A percentile compares a stretch with the other conserved stretches of the same genome.
Evolutionary conservation across 2,329 filamentous ascomycete species (phyloP).

Genomic region (Penicillium sp.): DNA sequence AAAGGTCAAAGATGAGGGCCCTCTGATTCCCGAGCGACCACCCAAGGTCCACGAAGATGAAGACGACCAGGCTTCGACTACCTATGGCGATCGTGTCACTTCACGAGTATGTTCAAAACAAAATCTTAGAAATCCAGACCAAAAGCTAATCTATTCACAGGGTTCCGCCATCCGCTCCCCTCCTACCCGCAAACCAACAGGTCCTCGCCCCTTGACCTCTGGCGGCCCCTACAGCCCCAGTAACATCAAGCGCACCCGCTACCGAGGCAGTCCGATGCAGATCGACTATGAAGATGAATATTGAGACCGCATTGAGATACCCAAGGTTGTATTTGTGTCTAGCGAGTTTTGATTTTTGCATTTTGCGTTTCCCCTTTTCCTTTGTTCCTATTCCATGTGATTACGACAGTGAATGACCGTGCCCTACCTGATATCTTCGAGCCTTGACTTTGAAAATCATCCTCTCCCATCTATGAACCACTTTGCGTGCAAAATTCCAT

Average conservation of each 20-base stretch:
- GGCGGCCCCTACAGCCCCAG: constrained; percentile 37
- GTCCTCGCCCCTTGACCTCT: constrained; percentile 48
- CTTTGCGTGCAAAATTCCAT: constrained; percentile 2
- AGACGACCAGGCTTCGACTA: constrained; percentile 21
- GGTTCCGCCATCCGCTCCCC: constrained; percentile 35
- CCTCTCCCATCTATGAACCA: constrained; percentile 9
- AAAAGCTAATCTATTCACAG: constrained; percentile 19
- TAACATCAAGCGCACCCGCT: constrained; percentile 38
- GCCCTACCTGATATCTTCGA: not conserved
- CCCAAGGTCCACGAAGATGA: constrained; percentile 40
- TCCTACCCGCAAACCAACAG: constrained; percentile 48
- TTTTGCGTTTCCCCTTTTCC: constrained; percentile 2
- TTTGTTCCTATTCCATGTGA: constrained; percentile 2
- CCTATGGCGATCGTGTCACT: constrained; percentile 43
- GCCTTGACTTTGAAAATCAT: constrained; percentile 1
- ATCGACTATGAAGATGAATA: constrained; percentile 41
- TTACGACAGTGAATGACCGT: constrained; percentile 17
- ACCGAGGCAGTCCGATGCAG: constrained; percentile 43
- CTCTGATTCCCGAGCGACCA: constrained; percentile 56
- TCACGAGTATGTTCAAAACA: constrained; percentile 32
- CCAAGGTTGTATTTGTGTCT: constrained; percentile 21
- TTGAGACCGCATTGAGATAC: constrained; percentile 27
- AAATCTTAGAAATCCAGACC: not conserved
- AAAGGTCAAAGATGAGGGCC: constrained; percentile 58
- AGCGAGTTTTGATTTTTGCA: constrained; percentile 11